These are phyloP conservation scores for Xylaria sp. DNA, from an alignment of 2,329 filamentous ascomycete species.

Conservation along the genomic window DNA sequence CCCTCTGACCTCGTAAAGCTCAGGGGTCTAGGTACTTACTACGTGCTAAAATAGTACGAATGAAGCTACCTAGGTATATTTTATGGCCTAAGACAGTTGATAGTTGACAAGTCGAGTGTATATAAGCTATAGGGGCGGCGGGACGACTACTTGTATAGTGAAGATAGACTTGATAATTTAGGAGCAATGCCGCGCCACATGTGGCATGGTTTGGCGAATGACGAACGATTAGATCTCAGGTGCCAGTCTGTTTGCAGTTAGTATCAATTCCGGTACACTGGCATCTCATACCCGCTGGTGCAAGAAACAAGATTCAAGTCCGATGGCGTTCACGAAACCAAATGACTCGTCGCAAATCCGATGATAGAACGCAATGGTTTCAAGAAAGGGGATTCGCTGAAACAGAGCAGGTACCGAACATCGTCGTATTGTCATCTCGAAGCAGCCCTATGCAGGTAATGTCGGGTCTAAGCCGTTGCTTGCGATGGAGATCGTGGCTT, in stretches of 20 bases:
- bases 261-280: slow-evolving; percentile 2
- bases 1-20: background rate
- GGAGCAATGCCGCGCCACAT: background rate
- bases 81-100: background rate
- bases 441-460: slow-evolving; percentile 34
- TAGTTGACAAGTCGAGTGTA: background rate
- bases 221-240: background rate
- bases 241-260: slow-evolving; percentile 7
- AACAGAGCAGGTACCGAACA: background rate
- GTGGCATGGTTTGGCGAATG: background rate
- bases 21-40: background rate
- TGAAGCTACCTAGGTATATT: too few species aligned
- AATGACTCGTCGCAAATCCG: slow-evolving; percentile 6
- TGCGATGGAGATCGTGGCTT: slow-evolving; percentile 29
- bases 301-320: background rate
- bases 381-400: slow-evolving; percentile 7
- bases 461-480: slow-evolving; percentile 10
- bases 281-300: slow-evolving; percentile 5
- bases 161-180: background rate
- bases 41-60: background rate
- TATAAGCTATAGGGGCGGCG: background rate
- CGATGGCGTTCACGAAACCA: background rate
- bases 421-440: slow-evolving; percentile 6
- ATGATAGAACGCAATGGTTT: slow-evolving; percentile 17
- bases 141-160: background rate